Conservation (phyloP, 331 rosid genomes). For the Telfairia occidentalis region DNA sequence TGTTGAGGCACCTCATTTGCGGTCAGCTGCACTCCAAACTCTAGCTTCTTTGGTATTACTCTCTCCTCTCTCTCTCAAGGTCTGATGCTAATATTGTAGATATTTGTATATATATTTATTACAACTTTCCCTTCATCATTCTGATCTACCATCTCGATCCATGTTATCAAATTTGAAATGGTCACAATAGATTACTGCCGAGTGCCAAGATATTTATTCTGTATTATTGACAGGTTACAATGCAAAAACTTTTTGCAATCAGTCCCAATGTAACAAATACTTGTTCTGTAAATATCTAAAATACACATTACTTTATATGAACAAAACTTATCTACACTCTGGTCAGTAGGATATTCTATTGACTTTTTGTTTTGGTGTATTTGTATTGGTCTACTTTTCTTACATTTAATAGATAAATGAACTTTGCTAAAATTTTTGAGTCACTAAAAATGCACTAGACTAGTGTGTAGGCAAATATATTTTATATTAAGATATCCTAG, state of each 20-base stretch:
- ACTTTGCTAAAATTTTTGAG: no score
- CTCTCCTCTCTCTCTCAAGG: slow-evolving; percentile 7
- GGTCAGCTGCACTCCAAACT: slow-evolving; percentile 69
- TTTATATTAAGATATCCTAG: neutral
- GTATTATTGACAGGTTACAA: neutral
- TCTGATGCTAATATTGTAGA: neutral
- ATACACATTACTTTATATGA: no score
- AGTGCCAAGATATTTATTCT: neutral
- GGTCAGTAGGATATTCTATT: no score
- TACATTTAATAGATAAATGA: no score
- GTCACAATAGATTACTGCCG: neutral
- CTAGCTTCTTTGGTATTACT: slow-evolving; percentile 63
- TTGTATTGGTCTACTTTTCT: no score
- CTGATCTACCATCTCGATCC: neutral
- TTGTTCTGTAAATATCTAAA: no score
- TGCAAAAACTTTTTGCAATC: neutral
- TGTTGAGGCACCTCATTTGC: slow-evolving; percentile 43
- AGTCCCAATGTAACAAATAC: no score
- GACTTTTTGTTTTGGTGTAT: neutral
- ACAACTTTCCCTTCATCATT: slow-evolving; percentile 1
- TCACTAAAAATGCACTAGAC: no score
- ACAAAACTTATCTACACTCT: no score
- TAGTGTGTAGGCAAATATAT: no score
- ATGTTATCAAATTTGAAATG: neutral
- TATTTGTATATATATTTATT: neutral